Base-by-base conservation (phyloP, 805 yeast species). In the Myxozyma mucilagina region DNA sequence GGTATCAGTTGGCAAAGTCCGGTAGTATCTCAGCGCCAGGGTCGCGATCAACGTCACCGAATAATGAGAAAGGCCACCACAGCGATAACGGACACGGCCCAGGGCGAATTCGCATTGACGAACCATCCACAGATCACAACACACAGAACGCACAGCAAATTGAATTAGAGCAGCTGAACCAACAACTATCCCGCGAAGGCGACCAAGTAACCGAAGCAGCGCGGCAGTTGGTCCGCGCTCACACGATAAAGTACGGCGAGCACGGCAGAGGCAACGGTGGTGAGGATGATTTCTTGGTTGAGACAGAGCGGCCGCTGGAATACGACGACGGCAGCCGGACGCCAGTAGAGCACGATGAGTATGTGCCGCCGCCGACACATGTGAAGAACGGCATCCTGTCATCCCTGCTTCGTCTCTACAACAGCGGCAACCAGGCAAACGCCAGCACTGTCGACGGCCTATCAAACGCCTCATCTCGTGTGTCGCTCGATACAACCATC, bases 381-480 rank as follows among this genome's bases (percentile, higher is more conserved):
- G 92, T 90, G 11, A 87, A 87, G 67, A 91, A 91, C 31, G 97
- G 97, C 73, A 93, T 91, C 16, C 79, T 91, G 34, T 89, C 96
- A 0, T 84, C 93, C 1, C 78, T 91, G 64, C 78, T 91, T 65
- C 81, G 85, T 62, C 77, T 91, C 51, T 90, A 91, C 70, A 77
- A 74, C 20, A 74, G 70, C 32, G 68, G 65, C 29, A 24, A 4
- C 4, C 29, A 24, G 29, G 29, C 29, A 24, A 24, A 24, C 4
- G 29, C 29, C 4, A 24, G 29, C 29, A 24, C 29, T 24, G 29
- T 24, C 29, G 29, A 24, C 24, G 71, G 54, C 16, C 53, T 29
- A 9, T n/a, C 57, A n/a, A 42, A 36, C 13, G 35, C 53, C 43
- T 56, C 52, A n/a, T 50, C 55, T 5, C 57, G 49, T 16, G 48